phyloP scores from a whole-genome alignment of 1,284 basidiomycete species.

The Tilletia horrida region DNA sequence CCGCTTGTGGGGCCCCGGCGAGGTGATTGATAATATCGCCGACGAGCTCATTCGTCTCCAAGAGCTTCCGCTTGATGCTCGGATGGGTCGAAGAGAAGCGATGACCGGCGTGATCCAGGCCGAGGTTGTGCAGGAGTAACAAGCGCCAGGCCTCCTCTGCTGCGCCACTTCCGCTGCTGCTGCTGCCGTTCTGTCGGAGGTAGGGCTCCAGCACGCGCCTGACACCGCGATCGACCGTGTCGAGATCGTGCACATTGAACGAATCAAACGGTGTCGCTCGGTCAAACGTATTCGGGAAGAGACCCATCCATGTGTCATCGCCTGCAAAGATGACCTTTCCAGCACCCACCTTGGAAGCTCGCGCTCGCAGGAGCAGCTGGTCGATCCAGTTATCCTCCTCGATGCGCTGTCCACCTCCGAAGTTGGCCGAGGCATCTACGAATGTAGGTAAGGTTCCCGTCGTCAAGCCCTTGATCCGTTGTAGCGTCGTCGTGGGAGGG shows the following conservation, averaged over 20 bases:
- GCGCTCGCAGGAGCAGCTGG: constrained; percentile 49
- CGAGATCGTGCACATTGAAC: constrained; percentile 97
- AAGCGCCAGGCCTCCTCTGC: constrained; percentile 65
- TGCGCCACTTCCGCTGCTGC: constrained; percentile 48
- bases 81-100: constrained; percentile 84
- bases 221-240: constrained; percentile 90
- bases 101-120: constrained; percentile 95
- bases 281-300: constrained; percentile 76
- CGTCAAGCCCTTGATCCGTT: constrained; percentile 89
- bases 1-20: neutral
- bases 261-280: constrained; percentile 79
- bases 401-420: constrained; percentile 67
- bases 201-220: constrained; percentile 77
- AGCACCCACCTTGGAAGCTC: too few relatives aligned
- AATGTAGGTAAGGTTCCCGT: constrained; percentile 96
- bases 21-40: neutral
- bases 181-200: constrained; percentile 58
- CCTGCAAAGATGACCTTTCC: constrained; percentile 73
- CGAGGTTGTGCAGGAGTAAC: constrained; percentile 89
- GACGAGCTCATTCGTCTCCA: constrained; percentile 58
- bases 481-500: constrained; percentile 91
- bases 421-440: constrained; percentile 86
- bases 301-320: constrained; percentile 90
- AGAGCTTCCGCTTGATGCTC: constrained; percentile 77
- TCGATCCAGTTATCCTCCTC: constrained; percentile 74